Evolutionary conservation across 139 green algal genomes (phyloP).

Genomic region (Mychonastes homosphaera): DNA sequence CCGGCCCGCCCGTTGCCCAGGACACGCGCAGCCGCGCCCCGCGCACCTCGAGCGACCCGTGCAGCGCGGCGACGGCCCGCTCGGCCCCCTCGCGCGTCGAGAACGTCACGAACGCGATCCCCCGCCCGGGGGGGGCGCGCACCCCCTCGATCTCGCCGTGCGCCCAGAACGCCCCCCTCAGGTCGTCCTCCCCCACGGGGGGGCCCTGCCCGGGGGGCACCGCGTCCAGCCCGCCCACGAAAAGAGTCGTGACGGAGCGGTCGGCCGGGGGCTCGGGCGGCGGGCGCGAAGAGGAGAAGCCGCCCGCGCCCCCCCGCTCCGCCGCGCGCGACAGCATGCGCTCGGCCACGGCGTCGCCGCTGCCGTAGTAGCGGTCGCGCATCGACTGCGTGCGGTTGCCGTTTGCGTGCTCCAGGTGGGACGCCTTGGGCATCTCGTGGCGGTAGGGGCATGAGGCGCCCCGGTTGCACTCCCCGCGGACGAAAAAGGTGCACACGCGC

Average conservation of each 20-base stretch:
- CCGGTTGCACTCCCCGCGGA: slow-evolving; percentile 82
- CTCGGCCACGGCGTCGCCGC: slow-evolving; percentile 93
- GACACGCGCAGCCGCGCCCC: slow-evolving; percentile 68
- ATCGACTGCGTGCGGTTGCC: slow-evolving; percentile 8
- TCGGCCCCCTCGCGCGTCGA: slow-evolving; percentile 62
- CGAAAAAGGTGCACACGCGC: slow-evolving; percentile 91
- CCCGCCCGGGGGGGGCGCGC: slow-evolving; percentile 31
- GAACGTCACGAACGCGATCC: slow-evolving; percentile 85
- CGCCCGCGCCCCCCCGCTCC: too few relatives aligned
- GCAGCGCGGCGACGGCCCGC: slow-evolving; percentile 64
- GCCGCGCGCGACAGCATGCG: slow-evolving; percentile 74
- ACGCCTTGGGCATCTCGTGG: slow-evolving; percentile 67
- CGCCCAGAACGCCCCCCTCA: slow-evolving; percentile 76
- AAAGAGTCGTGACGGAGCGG: slow-evolving; percentile 83
- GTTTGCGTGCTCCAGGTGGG: slow-evolving; percentile 43
- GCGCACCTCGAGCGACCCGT: slow-evolving; percentile 70
- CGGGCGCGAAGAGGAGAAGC: too few relatives aligned
- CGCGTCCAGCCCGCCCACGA: slow-evolving; percentile 78
- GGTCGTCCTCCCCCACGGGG: slow-evolving; percentile 70
- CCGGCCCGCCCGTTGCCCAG: slow-evolving; percentile 73
- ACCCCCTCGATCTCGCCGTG: slow-evolving; percentile 77
- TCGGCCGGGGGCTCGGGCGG: background rate
- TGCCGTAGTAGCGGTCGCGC: slow-evolving; percentile 86
- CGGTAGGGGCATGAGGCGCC: slow-evolving; percentile 92
- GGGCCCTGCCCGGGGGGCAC: too few relatives aligned